Evolutionary conservation across 202 grass and related monocot species (phyloP), one percentile per base, ranked within the genome.

Genomic region (Schoenoplectus tabernaemontani): DNA sequence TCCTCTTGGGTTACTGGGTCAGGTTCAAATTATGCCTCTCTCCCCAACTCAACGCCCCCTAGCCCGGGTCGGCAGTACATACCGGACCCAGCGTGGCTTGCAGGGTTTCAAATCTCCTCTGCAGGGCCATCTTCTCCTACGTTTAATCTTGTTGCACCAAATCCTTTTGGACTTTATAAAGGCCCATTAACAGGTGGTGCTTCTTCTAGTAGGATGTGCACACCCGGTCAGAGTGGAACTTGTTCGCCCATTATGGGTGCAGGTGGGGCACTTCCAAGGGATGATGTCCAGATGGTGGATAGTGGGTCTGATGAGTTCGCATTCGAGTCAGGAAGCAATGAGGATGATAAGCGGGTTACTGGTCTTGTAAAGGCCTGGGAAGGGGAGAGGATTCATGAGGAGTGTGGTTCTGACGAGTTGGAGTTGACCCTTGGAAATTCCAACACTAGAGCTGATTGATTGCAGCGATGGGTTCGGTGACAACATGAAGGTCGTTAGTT

Each of bases 361-460:
- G 64, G 63, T 34, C 32, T 38, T 54, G 82, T 88, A 50, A 83
- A 79, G 80, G 83, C 90, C 42, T 92, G 91, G 94, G 91, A 88
- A 16, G 86, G 78, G 43, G 95, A 93, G 87, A 46, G 10, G 48
- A 78, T 85, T 50, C 85, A 88, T 57, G 83, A 87, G 57, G 71
- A 56, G 10, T 72, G 41, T 26, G 75, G 13, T 16, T 76, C 86
- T 12, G 89, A 86, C 1, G 89, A 97, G 63, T 83, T 89, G 64
- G 89, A 93, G 62, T 88, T 98, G 53, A 92, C 91, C 11, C 95
- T 92, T 17, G 91, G 91, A n/a, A 86, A 74, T 73, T 28, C 78
- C 1, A 92, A 9, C 69, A 90, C 75, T 56, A 89, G 91, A 62
- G 59, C 44, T 4, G 82, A 89, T 65, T 43, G 64, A 13, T 69